Evolutionary conservation across 1,284 basidiomycete species (phyloP).

Genomic region (Takashimella koratensis): DNA sequence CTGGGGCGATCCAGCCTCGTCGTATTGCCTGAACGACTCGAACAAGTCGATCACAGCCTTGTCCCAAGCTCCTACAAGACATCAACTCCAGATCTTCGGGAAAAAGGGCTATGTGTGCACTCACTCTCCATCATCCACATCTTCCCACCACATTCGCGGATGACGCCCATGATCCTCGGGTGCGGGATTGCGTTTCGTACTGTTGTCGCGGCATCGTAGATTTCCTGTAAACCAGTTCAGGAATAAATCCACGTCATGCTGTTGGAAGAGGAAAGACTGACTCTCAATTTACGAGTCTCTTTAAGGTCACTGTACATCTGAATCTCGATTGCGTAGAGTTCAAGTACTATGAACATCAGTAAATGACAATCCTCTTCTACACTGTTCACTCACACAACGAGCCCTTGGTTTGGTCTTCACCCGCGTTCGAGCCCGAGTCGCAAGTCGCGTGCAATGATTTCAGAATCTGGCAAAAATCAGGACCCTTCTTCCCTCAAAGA

Average conservation of each 20-base stretch:
- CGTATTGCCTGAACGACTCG: slow-evolving; percentile 97
- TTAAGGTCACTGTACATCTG: slow-evolving; percentile 98
- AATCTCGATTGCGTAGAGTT: slow-evolving; percentile 97
- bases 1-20: slow-evolving; percentile 94
- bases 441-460: slow-evolving; percentile 52
- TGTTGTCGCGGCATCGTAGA: slow-evolving; percentile 89
- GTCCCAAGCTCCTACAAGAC: slow-evolving; percentile 66
- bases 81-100: no score
- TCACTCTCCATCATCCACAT: slow-evolving; percentile 99
- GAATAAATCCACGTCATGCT: no score
- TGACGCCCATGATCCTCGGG: slow-evolving; percentile 97
- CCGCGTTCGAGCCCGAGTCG: slow-evolving; percentile 40
- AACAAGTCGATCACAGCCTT: slow-evolving; percentile 97
- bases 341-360: slow-evolving; percentile 59
- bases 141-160: slow-evolving; percentile 98
- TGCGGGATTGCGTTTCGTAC: slow-evolving; percentile 97
- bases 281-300: slow-evolving; percentile 94
- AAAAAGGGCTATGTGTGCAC: slow-evolving; percentile 33
- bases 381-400: slow-evolving; percentile 39
- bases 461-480: slow-evolving; percentile 43
- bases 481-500: neutral
- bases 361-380: neutral
- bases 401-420: slow-evolving; percentile 50
- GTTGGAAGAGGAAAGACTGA: no score
- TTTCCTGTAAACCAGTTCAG: slow-evolving; percentile 63